phyloP scores from a whole-genome alignment of 352 stramenopile species.

The Phytophthora boehmeriae region DNA sequence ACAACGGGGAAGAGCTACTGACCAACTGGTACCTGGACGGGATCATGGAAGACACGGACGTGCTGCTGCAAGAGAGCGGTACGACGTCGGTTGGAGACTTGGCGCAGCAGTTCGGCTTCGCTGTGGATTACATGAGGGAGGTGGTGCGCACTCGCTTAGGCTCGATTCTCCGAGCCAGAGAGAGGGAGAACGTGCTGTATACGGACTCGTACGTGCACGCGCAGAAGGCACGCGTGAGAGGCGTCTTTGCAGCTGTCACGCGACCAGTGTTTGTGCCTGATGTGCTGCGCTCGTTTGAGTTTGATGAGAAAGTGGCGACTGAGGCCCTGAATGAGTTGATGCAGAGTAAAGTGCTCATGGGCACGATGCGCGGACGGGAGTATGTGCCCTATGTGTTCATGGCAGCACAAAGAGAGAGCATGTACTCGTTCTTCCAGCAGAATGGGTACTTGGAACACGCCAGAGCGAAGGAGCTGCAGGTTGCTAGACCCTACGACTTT shows the following conservation, averaged over 20 bases:
- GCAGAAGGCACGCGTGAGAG: slow-evolving; percentile 69
- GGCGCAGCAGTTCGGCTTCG: slow-evolving; percentile 82
- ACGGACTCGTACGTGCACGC: slow-evolving; percentile 74
- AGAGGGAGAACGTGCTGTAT: slow-evolving; percentile 75
- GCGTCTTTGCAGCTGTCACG: slow-evolving; percentile 67
- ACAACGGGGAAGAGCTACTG: slow-evolving; percentile 79
- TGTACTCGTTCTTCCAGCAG: slow-evolving; percentile 88
- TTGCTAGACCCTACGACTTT: slow-evolving; percentile 74
- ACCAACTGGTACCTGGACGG: slow-evolving; percentile 84
- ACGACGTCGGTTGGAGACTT: slow-evolving; percentile 72
- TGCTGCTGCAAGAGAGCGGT: slow-evolving; percentile 74
- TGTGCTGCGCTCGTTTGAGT: slow-evolving; percentile 50
- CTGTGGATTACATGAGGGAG: slow-evolving; percentile 85
- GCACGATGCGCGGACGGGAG: slow-evolving; percentile 67
- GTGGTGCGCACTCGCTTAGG: slow-evolving; percentile 69
- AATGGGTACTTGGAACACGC: slow-evolving; percentile 80
- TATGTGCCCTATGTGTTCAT: slow-evolving; percentile 85
- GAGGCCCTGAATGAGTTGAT: slow-evolving; percentile 69
- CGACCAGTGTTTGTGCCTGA: slow-evolving; percentile 76
- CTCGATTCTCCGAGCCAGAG: slow-evolving; percentile 63
- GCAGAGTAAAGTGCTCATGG: slow-evolving; percentile 56
- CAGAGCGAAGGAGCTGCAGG: slow-evolving; percentile 62
- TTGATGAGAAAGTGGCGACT: slow-evolving; percentile 72
- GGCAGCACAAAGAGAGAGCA: slow-evolving; percentile 67
- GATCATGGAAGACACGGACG: slow-evolving; percentile 86